Evolutionary conservation across 192 early-diverging fungal genomes (phyloP), one percentile per base, ranked within the genome.

Genomic region (Coemansia sp.): DNA sequence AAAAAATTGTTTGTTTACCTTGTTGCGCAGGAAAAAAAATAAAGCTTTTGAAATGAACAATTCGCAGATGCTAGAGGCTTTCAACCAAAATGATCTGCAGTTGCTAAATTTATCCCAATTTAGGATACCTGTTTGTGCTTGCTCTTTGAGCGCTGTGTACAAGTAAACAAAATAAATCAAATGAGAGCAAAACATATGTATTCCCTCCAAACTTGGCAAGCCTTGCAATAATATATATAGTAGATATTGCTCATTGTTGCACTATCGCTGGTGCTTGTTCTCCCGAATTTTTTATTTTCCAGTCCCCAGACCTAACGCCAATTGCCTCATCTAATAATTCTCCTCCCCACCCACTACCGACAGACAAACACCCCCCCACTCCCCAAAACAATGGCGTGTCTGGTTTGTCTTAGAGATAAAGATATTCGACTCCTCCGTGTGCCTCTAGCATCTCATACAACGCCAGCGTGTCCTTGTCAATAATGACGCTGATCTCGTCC

Each of bases 401-500:
- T 12, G 7, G 10, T 2, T 59, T 10, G 21, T 26, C 35, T 60
- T 57, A 76, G 18, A 66, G 18, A n/a, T 69, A 69, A 10, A 81
- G 51, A 38, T 81, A 81, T 16, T 76, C 74, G 39, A 81, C 62
- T 60, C 51, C 51, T 23, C 74, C 78, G 44, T 76, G 64, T 4
- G 20, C 36, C 8, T 70, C 67, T 36, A 81, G 58, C 46, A 60
- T 48, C 46, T 57, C 61, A 10, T 51, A 48, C 41, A 81, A 64
- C 2, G 67, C 59, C 51, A 46, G 58, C 1, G 60, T 51, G 39
- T 81, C 78, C 33, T 61, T 73, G 44, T 73, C 64, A 5, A 35
- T 21, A 15, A 39, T 26, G 9, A 81, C 59, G 57, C 78, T 66
- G 63, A 83, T 83, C 44, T 83, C 81, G 66, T 83, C 81, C 26